These are phyloP conservation scores for Dillenia suffruticosa DNA, from an alignment of 164 flowering plant species.

Conservation along the genomic window DNA sequence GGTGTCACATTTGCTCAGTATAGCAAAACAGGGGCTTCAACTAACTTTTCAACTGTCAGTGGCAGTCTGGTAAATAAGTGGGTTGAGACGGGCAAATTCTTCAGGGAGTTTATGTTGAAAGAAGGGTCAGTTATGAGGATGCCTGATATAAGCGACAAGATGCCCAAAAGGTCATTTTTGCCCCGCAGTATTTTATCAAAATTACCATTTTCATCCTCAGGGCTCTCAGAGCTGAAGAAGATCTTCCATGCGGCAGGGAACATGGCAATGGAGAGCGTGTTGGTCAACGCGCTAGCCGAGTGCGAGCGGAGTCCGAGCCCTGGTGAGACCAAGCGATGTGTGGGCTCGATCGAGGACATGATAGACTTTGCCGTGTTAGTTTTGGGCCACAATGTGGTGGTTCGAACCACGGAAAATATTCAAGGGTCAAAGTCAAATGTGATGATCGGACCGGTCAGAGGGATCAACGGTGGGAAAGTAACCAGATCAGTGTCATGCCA, in stretches of 20 bases:
- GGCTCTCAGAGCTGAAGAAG: conserved; percentile 26
- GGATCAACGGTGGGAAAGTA: conserved; percentile 67
- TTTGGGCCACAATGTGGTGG: conserved; percentile 46
- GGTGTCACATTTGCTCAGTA: conserved; percentile 43
- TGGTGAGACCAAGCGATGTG: conserved; percentile 86
- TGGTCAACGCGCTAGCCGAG: conserved; percentile 45
- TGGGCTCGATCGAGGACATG: conserved; percentile 79
- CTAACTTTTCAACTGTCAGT: background rate
- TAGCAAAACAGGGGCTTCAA: conserved; percentile 15
- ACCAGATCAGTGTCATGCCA: conserved; percentile 83
- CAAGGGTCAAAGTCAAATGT: conserved; percentile 50
- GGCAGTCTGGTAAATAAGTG: conserved; percentile 36
- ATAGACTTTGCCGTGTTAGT: conserved; percentile 73
- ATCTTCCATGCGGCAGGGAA: conserved; percentile 50
- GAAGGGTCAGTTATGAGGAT: conserved; percentile 57
- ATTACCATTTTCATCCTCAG: conserved; percentile 58
- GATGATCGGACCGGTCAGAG: conserved; percentile 59
- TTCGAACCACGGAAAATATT: conserved; percentile 57
- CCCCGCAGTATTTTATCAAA: conserved; percentile 60
- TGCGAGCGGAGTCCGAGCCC: conserved; percentile 75
- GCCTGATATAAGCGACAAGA: conserved; percentile 80
- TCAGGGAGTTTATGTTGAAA: conserved; percentile 62
- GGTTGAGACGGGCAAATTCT: conserved; percentile 82
- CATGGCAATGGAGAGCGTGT: conserved; percentile 40
- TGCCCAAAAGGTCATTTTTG: conserved; percentile 86